phyloP scores from a whole-genome alignment of 1,284 basidiomycete species.

The Hypsizygus ulmarius region DNA sequence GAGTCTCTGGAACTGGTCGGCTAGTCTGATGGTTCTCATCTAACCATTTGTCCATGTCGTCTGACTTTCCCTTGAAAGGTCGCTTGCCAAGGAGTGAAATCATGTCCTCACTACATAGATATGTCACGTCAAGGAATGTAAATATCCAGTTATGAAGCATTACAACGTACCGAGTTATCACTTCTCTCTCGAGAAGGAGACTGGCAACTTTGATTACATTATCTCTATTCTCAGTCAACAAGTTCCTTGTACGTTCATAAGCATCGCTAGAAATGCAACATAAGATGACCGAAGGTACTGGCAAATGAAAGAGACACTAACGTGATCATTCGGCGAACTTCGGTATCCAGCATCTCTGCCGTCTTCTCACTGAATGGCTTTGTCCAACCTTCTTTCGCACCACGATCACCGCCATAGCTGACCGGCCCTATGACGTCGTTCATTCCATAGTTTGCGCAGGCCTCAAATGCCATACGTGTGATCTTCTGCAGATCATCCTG shows the following conservation, averaged over 20 bases:
- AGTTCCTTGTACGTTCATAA: conserved; percentile 80
- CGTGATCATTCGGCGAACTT: conserved; percentile 95
- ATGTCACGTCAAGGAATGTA: conserved; percentile 2
- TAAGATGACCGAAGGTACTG: neutral
- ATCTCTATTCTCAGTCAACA: conserved; percentile 80
- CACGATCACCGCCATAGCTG: conserved; percentile 86
- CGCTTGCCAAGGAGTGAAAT: conserved; percentile 80
- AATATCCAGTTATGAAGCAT: neutral
- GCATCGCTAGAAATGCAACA: conserved; percentile 51
- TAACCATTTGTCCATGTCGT: conserved; percentile 94
- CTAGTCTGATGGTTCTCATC: conserved; percentile 68
- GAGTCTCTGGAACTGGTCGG: conserved; percentile 49
- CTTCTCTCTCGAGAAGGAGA: conserved; percentile 89
- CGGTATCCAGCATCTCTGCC: conserved; percentile 87
- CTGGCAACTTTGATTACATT: conserved; percentile 96
- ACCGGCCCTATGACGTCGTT: conserved; percentile 93
- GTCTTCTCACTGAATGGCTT: conserved; percentile 99
- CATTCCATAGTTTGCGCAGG: conserved; percentile 95
- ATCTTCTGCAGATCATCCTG: conserved; percentile 98
- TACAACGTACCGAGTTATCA: conserved; percentile 77
- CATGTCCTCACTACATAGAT: conserved; percentile 69
- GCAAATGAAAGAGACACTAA: conserved; percentile 32
- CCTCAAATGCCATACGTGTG: conserved; percentile 96
- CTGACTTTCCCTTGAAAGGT: conserved; percentile 74
- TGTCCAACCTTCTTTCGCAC: conserved; percentile 85